Conservation (phyloP, 1,284 basidiomycete genomes). For the Exobasidium cylindrosporum region DNA sequence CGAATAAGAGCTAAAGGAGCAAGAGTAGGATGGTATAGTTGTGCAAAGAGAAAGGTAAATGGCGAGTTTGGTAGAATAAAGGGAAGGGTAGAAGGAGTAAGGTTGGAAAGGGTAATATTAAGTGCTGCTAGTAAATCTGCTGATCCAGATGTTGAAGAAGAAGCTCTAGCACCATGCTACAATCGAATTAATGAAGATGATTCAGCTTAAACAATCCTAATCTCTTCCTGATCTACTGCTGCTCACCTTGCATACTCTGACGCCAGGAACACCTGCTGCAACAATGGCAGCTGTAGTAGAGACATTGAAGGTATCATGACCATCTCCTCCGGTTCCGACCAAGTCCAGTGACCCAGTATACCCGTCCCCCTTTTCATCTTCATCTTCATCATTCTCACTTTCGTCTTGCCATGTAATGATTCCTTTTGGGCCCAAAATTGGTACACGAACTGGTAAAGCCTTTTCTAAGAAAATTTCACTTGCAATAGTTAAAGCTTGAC, state of each 20-base stretch:
- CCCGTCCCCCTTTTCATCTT: constrained; percentile 3
- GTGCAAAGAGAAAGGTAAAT: constrained; percentile 89
- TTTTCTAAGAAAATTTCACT: constrained; percentile 38
- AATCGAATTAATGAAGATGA: constrained; percentile 50
- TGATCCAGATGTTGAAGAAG: constrained; percentile 89
- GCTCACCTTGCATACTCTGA: constrained; percentile 74
- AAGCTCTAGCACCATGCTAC: constrained; percentile 83
- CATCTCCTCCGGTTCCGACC: constrained; percentile 87
- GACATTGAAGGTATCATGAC: constrained; percentile 95
- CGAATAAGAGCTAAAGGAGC: constrained; percentile 81
- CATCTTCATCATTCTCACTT: constrained; percentile 17
- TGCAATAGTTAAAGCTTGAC: constrained; percentile 40
- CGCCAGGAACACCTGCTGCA: constrained; percentile 82
- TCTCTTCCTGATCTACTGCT: constrained; percentile 58
- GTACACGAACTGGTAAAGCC: constrained; percentile 27
- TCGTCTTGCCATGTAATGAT: background rate
- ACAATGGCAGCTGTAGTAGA: constrained; percentile 92
- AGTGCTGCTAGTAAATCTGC: constrained; percentile 87
- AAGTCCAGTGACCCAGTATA: constrained; percentile 48
- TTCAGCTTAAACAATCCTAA: background rate
- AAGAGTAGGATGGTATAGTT: constrained; percentile 86
- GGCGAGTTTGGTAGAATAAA: constrained; percentile 57
- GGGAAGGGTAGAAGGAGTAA: constrained; percentile 61
- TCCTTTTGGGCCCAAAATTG: background rate
- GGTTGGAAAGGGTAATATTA: constrained; percentile 70